These are phyloP conservation scores for Mycena pura DNA, from an alignment of 768 basidiomycete genomes.

Conservation along the genomic window DNA sequence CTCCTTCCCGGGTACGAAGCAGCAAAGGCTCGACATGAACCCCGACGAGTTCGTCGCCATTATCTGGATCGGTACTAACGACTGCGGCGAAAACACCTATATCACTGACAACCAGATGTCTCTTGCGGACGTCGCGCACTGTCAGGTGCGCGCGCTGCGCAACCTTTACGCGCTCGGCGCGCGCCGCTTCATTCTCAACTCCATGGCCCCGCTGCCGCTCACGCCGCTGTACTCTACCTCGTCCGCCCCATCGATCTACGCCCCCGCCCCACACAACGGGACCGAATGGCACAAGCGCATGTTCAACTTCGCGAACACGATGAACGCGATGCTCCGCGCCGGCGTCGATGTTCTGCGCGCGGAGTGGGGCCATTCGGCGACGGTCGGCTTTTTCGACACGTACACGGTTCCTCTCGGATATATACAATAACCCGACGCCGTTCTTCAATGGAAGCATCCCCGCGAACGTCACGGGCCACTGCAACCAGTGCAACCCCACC, in stretches of 20 bases:
- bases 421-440: constrained; percentile 27
- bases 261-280: constrained; percentile 28
- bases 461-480: constrained; percentile 30
- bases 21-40: constrained; percentile 29
- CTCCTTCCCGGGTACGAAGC: constrained; percentile 15
- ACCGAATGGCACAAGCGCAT: constrained; percentile 30
- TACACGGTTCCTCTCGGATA: constrained; percentile 28
- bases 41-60: constrained; percentile 29
- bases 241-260: constrained; percentile 29
- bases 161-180: constrained; percentile 29
- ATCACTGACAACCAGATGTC: constrained; percentile 26
- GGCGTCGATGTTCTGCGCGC: constrained; percentile 25
- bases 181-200: constrained; percentile 33
- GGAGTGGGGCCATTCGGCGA: constrained; percentile 25
- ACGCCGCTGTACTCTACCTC: constrained; percentile 25
- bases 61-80: constrained; percentile 31
- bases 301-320: constrained; percentile 28
- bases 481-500: constrained; percentile 29
- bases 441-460: constrained; percentile 34
- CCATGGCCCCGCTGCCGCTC: constrained; percentile 27
- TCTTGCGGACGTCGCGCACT: constrained; percentile 26
- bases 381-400: constrained; percentile 28
- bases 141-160: constrained; percentile 27
- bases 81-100: constrained; percentile 27
- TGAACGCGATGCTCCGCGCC: constrained; percentile 24